Evolutionary conservation across 2,329 filamentous ascomycete genomes (phyloP), one percentile per base, ranked within the genome.

Genomic region (Chaetomium globosum): DNA sequence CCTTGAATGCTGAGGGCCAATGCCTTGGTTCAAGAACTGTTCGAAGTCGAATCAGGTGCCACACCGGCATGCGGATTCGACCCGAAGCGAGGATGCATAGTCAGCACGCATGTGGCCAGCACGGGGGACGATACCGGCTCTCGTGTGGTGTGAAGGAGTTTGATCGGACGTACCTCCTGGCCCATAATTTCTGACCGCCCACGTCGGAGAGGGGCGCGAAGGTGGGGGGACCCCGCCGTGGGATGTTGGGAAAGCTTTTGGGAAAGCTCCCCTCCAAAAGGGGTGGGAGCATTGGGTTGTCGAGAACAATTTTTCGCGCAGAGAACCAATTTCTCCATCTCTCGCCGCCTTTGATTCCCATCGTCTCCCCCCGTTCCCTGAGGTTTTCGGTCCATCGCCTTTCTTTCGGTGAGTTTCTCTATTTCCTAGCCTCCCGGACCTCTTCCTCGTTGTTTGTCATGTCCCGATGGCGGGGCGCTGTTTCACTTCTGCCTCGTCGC

Each of bases 211-310:
- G 65, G 67, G 65, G 65, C 58, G 55, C 67, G 63, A 43, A 26
- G 13, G 49, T 51, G 49, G 61, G 64, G 63, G 62, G 67, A 65
- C 52, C 58, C 52, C 58, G 63, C 67, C 57, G 65, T 67, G 70
- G 67, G 70, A 69, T 70, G 69, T 67, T 69, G 66, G 62, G 63
- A 64, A 59, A 69, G 67, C 66, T 68, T 58, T 61, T 61, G 61
- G 48, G 61, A 67, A 23, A 64, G 66, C 66, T 58, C 66, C 56
- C 65, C 52, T 59, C 56, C n/a, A 66, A 59, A 26, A 62, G 61
- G 59, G 33, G 46, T 52, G 63, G 67, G 58, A 62, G 30, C 59
- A 65, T 52, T 62, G 65, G 65, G 53, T 60, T 68, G 65, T 68
- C 64, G 58, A 69, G 57, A 39, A 36, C 56, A 43, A 66, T 70